A percentile compares a stretch with the other conserved stretches of the same genome.
phyloP scores from a whole-genome alignment of 768 basidiomycete genomes.

The Phanerochaete sordida region DNA sequence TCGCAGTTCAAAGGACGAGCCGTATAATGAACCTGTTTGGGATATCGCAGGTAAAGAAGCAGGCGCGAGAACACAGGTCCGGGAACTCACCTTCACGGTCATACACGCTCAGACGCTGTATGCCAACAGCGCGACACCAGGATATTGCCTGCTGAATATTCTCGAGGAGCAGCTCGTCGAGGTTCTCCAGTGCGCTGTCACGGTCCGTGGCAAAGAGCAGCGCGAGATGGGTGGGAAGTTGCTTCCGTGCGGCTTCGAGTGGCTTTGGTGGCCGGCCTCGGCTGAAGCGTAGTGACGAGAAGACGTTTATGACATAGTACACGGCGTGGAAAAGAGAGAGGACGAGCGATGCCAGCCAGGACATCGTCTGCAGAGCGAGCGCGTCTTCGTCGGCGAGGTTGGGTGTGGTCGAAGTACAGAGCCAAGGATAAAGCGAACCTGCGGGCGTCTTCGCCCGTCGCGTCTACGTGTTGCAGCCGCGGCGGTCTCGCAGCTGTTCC shows the following conservation, averaged over 20 bases:
- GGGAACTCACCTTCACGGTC: slow-evolving; percentile 59
- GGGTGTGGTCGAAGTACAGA: background rate
- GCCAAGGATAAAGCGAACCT: background rate
- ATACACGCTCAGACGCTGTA: slow-evolving; percentile 65
- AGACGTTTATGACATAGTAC: slow-evolving; percentile 42
- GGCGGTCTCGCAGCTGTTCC: too few relatives aligned
- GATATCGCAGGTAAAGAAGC: background rate
- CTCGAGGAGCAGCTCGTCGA: slow-evolving; percentile 44
- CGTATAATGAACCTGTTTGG: slow-evolving; percentile 16
- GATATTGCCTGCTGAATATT: slow-evolving; percentile 48
- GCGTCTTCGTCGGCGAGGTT: background rate
- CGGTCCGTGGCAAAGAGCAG: slow-evolving; percentile 54
- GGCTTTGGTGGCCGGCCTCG: slow-evolving; percentile 40
- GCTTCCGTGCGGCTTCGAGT: slow-evolving; percentile 48
- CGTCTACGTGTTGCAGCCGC: slow-evolving; percentile 1
- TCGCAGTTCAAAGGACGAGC: slow-evolving; percentile 34
- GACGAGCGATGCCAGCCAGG: slow-evolving; percentile 41
- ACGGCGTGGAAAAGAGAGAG: slow-evolving; percentile 57
- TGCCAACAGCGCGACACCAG: slow-evolving; percentile 65
- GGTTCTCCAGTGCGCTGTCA: slow-evolving; percentile 27
- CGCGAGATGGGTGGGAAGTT: slow-evolving; percentile 65
- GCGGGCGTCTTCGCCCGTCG: slow-evolving; percentile 1
- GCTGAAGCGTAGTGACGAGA: slow-evolving; percentile 39
- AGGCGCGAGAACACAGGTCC: slow-evolving; percentile 22
- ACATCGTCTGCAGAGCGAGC: slow-evolving; percentile 30